Evolutionary conservation across 2,329 filamentous ascomycete species (phyloP).

Genomic region (Monosporascus sp.): DNA sequence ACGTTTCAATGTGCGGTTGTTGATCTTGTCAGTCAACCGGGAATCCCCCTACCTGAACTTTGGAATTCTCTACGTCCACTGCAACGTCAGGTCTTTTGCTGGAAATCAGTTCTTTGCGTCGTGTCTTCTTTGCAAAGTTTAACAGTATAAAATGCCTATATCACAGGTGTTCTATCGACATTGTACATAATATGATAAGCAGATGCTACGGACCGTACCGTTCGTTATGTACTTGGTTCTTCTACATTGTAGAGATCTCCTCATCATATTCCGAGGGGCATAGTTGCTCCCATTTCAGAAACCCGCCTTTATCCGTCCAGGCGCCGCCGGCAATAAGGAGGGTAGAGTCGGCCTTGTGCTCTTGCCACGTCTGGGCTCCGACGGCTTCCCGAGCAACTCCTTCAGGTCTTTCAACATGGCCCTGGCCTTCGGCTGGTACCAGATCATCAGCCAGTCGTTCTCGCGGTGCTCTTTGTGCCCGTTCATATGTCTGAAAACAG

Average conservation of each 20-base stretch:
- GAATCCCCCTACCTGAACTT: no score
- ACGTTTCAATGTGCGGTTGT: no score
- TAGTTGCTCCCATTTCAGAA: neutral
- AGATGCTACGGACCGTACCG: no score
- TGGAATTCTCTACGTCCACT: no score
- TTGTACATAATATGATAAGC: no score
- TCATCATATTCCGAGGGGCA: neutral
- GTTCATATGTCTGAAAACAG: neutral
- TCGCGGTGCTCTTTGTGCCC: neutral
- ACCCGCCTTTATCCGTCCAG: neutral
- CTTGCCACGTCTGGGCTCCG: neutral
- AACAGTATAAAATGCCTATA: no score
- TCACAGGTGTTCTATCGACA: no score
- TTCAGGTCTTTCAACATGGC: neutral
- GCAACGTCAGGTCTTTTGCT: no score
- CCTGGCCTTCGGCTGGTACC: neutral
- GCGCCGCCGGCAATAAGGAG: neutral
- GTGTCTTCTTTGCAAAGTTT: no score
- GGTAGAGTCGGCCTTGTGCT: neutral
- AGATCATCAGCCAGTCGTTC: neutral
- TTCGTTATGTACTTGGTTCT: neutral
- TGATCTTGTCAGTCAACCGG: no score
- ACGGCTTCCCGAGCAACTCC: neutral
- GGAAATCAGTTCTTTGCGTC: no score
- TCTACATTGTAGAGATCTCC: neutral